Conservation (phyloP, 2,329 filamentous ascomycete genomes). For the Arthrobotrys musiformis region DNA sequence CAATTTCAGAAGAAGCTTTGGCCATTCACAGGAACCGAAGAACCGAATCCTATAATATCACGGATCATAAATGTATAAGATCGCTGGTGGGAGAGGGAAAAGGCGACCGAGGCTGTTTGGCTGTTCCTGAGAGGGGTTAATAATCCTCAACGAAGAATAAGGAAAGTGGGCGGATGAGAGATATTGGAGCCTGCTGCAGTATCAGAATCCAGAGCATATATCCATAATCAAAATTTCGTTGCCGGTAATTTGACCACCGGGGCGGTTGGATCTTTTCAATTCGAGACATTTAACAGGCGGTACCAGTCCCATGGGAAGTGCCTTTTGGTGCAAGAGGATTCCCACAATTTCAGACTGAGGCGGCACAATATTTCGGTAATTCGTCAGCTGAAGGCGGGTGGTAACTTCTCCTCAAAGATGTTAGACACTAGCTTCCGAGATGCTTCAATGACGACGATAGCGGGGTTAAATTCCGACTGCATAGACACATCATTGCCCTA, state of each 20-base stretch:
- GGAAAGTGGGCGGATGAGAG: slow-evolving; percentile 25
- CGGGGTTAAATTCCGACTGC: slow-evolving; percentile 9
- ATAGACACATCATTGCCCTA: background rate
- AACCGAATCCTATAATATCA: slow-evolving; percentile 55
- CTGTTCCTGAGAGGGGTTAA: background rate
- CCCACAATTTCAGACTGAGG: background rate
- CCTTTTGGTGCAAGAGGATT: slow-evolving; percentile 1
- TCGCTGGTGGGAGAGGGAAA: slow-evolving; percentile 34
- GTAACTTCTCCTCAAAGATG: slow-evolving; percentile 1
- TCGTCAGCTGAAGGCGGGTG: slow-evolving; percentile 16
- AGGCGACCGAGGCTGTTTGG: slow-evolving; percentile 32
- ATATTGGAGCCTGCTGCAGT: background rate
- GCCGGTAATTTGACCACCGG: slow-evolving; percentile 40
- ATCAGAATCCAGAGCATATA: background rate
- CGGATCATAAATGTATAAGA: slow-evolving; percentile 55
- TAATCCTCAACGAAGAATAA: slow-evolving; percentile 7
- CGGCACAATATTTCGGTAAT: slow-evolving; percentile 30
- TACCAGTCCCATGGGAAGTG: slow-evolving; percentile 27
- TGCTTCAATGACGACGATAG: slow-evolving; percentile 18
- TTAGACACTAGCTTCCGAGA: background rate
- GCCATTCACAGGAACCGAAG: slow-evolving; percentile 40
- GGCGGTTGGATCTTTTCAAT: slow-evolving; percentile 19
- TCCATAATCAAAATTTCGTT: background rate
- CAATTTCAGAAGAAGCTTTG: slow-evolving; percentile 42
- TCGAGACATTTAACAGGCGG: slow-evolving; percentile 48